These are phyloP conservation scores for Westerdykella aurantiaca DNA, from an alignment of 2,329 filamentous ascomycete species.

Conservation along the genomic window DNA sequence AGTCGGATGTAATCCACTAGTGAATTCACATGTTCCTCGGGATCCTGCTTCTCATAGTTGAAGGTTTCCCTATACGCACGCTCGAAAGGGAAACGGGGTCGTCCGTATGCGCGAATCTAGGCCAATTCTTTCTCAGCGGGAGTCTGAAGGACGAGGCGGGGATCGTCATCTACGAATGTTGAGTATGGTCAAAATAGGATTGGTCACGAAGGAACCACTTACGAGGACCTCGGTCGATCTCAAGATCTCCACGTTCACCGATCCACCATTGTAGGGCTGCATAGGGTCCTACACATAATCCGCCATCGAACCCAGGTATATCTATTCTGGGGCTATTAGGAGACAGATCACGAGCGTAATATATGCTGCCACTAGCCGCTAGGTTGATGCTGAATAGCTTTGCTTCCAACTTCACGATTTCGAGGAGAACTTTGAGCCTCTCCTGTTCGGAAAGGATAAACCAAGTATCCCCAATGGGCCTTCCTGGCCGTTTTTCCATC, in stretches of 20 bases:
- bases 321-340: constrained; percentile 3
- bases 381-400: constrained; percentile 15
- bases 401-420: constrained; percentile 16
- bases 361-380: constrained; percentile 23
- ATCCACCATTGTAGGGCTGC: constrained; percentile 16
- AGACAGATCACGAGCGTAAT: constrained; percentile 12
- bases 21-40: constrained; percentile 10
- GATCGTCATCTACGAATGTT: constrained; percentile 9
- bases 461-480: constrained; percentile 17
- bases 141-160: constrained; percentile 13
- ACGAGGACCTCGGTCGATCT: constrained; percentile 20
- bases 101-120: constrained; percentile 17
- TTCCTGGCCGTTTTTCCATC: constrained; percentile 25
- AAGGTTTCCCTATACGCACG: constrained; percentile 18
- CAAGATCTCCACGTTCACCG: constrained; percentile 11
- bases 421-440: constrained; percentile 12
- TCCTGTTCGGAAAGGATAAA: constrained; percentile 15
- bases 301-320: constrained; percentile 8
- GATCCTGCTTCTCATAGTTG: constrained; percentile 18
- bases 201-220: constrained; percentile 6
- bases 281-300: constrained; percentile 20
- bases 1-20: constrained; percentile 14
- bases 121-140: constrained; percentile 20
- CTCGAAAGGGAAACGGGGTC: constrained; percentile 15
- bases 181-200: constrained; percentile 1